Conservation (phyloP, 139 green algal species). For the Monoraphidium neglectum region DNA sequence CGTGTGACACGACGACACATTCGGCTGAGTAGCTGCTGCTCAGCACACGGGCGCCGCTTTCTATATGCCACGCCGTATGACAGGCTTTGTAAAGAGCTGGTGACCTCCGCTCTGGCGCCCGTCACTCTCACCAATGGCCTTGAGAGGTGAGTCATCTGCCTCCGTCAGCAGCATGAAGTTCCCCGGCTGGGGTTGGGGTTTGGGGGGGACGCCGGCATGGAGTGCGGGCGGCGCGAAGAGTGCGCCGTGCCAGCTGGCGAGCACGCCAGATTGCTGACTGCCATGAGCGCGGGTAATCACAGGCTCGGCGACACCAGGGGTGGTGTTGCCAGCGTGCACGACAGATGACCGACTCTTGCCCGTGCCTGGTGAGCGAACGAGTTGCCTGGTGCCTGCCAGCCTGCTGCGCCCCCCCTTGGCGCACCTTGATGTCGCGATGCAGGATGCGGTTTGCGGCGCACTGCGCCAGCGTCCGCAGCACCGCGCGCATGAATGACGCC, state of each 20-base stretch:
- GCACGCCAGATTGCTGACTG: too few species aligned
- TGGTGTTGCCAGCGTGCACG: too few species aligned
- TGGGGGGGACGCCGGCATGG: too few species aligned
- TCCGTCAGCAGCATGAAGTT: slow-evolving; percentile 93
- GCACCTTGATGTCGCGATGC: slow-evolving; percentile 87
- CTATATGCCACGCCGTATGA: not conserved
- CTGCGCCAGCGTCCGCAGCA: slow-evolving; percentile 74
- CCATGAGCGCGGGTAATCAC: too few species aligned
- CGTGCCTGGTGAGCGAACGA: too few species aligned
- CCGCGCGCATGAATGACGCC: slow-evolving; percentile 71
- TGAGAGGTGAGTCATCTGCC: slow-evolving; percentile 68
- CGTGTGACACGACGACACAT: too few species aligned
- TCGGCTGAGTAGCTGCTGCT: not conserved
- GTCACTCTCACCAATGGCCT: slow-evolving; percentile 76
- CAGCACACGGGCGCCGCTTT: not conserved
- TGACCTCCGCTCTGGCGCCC: not conserved
- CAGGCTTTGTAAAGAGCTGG: not conserved
- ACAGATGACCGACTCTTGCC: too few species aligned
- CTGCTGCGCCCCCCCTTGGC: slow-evolving; percentile 32
- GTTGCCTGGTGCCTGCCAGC: slow-evolving; percentile 29
- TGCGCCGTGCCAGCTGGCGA: too few species aligned
- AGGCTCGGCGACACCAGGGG: too few species aligned
- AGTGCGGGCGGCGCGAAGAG: too few species aligned
- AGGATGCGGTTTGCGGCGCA: slow-evolving; percentile 73
- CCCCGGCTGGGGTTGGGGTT: too few species aligned